Evolutionary conservation across 192 early-diverging fungal species (phyloP).

Genomic region (Gigaspora rosea): DNA sequence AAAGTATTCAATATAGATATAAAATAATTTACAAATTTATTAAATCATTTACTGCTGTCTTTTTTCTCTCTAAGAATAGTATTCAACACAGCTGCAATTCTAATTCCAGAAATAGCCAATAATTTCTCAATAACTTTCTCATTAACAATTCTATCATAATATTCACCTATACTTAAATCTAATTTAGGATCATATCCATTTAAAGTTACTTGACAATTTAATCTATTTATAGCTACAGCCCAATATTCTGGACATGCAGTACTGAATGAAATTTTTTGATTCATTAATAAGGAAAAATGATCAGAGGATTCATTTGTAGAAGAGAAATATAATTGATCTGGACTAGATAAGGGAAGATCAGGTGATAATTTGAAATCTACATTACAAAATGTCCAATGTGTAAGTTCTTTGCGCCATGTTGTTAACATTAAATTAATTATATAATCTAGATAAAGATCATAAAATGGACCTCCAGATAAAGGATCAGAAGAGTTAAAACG

Average conservation of each 20-base stretch:
- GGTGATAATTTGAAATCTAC: not conserved
- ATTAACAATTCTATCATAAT: slow-evolving; percentile 37
- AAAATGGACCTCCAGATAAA: not conserved
- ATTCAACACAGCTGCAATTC: slow-evolving; percentile 50
- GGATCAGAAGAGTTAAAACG: not conserved
- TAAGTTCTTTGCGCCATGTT: not conserved
- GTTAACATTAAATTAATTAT: slow-evolving; percentile 9
- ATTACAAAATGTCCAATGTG: slow-evolving; percentile 4
- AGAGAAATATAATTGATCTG: too few species aligned
- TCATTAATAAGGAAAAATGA: not conserved
- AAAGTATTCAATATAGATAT: too few species aligned
- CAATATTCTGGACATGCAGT: slow-evolving; percentile 45
- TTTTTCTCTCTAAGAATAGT: slow-evolving; percentile 1
- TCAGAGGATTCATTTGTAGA: too few species aligned
- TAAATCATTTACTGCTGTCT: too few species aligned
- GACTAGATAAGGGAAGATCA: too few species aligned
- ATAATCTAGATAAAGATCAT: slow-evolving; percentile 8
- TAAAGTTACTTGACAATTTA: slow-evolving; percentile 46
- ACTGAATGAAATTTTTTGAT: slow-evolving; percentile 15
- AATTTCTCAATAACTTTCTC: slow-evolving; percentile 38
- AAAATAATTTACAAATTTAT: too few species aligned
- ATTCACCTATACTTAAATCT: slow-evolving; percentile 41
- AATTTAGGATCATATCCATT: slow-evolving; percentile 37
- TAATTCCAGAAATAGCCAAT: slow-evolving; percentile 42
- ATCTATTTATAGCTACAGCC: slow-evolving; percentile 37